Conservation (phyloP, 2,329 filamentous ascomycete genomes). For the Arthrinium phaeospermum region DNA sequence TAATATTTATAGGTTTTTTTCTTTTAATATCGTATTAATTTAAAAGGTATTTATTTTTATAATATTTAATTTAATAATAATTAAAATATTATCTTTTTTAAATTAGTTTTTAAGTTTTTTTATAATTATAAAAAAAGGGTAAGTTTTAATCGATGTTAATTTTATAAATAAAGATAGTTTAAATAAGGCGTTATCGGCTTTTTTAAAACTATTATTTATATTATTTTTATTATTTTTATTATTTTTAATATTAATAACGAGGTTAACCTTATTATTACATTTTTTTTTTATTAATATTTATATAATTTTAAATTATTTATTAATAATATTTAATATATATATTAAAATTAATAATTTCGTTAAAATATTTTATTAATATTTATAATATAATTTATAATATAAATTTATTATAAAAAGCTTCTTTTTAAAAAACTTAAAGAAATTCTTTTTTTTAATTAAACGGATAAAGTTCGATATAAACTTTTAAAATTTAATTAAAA, state of each 20-base stretch:
- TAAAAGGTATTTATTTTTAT: background rate
- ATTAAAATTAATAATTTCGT: too few species aligned
- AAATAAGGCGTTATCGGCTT: background rate
- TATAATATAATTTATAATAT: too few species aligned
- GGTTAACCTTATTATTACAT: too few species aligned
- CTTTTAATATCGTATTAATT: background rate
- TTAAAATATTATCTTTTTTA: background rate
- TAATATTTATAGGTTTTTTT: background rate
- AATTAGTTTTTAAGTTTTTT: background rate
- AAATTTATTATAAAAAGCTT: background rate
- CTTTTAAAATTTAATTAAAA: background rate
- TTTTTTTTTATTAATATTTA: background rate
- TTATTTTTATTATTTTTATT: background rate
- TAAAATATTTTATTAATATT: too few species aligned
- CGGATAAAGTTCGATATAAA: background rate
- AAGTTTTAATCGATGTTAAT: background rate
- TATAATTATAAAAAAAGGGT: background rate
- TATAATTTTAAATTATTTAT: background rate
- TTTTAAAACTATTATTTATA: background rate
- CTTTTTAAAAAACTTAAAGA: background rate
- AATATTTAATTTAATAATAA: background rate
- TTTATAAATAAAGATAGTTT: too few species aligned
- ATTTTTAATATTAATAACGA: too few species aligned
- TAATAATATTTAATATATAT: too few species aligned
- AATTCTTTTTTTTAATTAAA: background rate